Evolutionary conservation across 805 yeast species (phyloP), one percentile per base, ranked within the genome.

Genomic region (Barnettozyma salicaria): DNA sequence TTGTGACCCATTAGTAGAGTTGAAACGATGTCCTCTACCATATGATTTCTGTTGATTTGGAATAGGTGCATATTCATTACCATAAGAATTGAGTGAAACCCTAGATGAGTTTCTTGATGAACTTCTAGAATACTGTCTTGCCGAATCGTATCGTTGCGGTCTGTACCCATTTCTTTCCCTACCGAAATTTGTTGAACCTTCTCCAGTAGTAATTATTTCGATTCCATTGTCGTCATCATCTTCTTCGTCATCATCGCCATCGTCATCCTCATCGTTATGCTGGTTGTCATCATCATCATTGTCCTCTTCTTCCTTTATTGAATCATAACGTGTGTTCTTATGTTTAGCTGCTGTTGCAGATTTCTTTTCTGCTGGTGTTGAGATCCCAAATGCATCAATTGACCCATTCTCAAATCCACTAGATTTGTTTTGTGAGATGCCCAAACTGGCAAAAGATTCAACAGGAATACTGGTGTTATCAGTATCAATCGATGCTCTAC

Each of bases 1-100:
- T 48, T 78, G 82, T 0, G 84, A 76, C 3, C 88, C 87, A 6
- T 80, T 67, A 9, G 53, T 50, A 9, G 47, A 30, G 7, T 33
- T 40, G 14, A 30, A 36, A 18, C 21, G 24, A n/a, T 14, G 13
- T 14, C 10, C 14, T n/a, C 18, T 8, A 25, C 5, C 5, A n/a
- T 33, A 22, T 30, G 32, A 17, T 18, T 9, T 30, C 27, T 32
- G 36, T 25, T 26, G 36, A 16, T 33, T 30, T 9, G 30, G 21
- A 12, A 23, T 16, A n/a, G 27, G n/a, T 17, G 4, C n/a, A 17
- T 27, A 34, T 12, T 36, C 39, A 13, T 27, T 34, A 31, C 44
- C 44, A 17, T 42, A 24, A 2, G 52, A 47, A 32, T 34, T 47
- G 26, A 49, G 21, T 11, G 50, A 46, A 8, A 42, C 45, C 21